A percentile compares a stretch with the other conserved stretches of the same genome.
Conservation (phyloP, 108 stramenopile genomes). For the Aurantiochytrium sp. region DNA sequence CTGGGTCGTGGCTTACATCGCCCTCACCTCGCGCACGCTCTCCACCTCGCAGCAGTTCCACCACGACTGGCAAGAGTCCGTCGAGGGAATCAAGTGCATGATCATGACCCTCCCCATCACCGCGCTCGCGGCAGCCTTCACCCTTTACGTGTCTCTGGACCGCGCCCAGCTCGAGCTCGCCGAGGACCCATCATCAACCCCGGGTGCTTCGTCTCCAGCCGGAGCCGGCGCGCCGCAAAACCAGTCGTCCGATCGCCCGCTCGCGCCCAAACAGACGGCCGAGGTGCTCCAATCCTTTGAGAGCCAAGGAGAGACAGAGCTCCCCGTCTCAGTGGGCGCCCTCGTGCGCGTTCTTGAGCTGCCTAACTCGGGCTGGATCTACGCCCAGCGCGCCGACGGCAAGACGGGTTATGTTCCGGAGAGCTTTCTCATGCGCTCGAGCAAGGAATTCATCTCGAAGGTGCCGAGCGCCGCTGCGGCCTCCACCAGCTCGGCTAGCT, state of each 20-base stretch:
- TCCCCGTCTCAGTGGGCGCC: background rate
- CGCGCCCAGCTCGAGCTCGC: background rate
- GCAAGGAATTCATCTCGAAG: background rate
- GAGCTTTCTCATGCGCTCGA: background rate
- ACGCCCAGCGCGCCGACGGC: background rate
- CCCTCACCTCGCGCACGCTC: background rate
- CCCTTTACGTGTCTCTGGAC: background rate
- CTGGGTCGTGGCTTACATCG: background rate
- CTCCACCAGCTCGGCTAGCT: too few species aligned
- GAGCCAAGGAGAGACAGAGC: background rate
- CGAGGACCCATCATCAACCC: background rate
- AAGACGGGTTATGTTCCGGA: background rate
- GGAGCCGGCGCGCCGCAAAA: too few species aligned
- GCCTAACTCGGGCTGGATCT: background rate
- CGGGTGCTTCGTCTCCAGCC: too few species aligned
- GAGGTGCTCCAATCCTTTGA: background rate
- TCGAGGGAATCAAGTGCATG: background rate
- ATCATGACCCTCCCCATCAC: background rate
- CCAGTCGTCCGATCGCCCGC: too few species aligned
- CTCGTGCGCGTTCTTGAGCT: background rate
- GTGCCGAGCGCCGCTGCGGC: too few species aligned
- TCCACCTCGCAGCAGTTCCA: background rate
- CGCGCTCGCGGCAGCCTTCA: background rate
- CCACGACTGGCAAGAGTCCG: conserved; percentile 19
- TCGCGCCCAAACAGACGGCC: background rate